Percentiles rank a stretch among this genome's conserved stretches.
phyloP scores from a whole-genome alignment of 2,329 filamentous ascomycete genomes.

The Dendryphion nanum region DNA sequence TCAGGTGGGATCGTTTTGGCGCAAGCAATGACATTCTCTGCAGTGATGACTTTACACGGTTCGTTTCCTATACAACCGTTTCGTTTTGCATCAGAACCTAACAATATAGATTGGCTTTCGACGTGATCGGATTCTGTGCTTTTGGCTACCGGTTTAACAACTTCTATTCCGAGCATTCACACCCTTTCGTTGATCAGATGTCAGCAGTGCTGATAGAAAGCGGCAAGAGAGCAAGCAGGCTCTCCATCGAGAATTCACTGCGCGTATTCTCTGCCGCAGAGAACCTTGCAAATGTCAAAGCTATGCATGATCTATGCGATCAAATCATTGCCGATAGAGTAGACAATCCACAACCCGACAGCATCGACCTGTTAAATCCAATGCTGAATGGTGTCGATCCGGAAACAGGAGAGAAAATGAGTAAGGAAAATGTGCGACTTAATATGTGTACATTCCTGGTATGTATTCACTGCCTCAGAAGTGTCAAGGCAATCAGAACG shows the following conservation, averaged over 20 bases:
- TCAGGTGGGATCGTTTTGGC: constrained; percentile 46
- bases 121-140: constrained; percentile 69
- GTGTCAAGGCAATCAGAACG: background rate
- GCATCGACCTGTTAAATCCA: constrained; percentile 67
- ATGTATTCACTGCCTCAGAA: background rate
- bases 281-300: constrained; percentile 53
- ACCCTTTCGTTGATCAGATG: constrained; percentile 71
- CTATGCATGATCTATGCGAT: constrained; percentile 15
- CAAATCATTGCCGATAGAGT: constrained; percentile 62
- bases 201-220: constrained; percentile 59
- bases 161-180: constrained; percentile 66
- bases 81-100: background rate
- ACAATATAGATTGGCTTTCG: constrained; percentile 68
- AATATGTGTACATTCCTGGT: constrained; percentile 70
- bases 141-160: constrained; percentile 74
- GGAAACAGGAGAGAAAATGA: constrained; percentile 64
- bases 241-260: constrained; percentile 21
- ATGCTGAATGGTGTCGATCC: constrained; percentile 69
- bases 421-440: constrained; percentile 62
- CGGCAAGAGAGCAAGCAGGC: constrained; percentile 51
- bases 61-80: too few species aligned
- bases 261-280: constrained; percentile 47
- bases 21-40: constrained; percentile 56
- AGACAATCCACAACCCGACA: constrained; percentile 50
- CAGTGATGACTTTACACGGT: constrained; percentile 64